Conservation (phyloP, 768 basidiomycete genomes). For the Lyophyllum semitale region DNA sequence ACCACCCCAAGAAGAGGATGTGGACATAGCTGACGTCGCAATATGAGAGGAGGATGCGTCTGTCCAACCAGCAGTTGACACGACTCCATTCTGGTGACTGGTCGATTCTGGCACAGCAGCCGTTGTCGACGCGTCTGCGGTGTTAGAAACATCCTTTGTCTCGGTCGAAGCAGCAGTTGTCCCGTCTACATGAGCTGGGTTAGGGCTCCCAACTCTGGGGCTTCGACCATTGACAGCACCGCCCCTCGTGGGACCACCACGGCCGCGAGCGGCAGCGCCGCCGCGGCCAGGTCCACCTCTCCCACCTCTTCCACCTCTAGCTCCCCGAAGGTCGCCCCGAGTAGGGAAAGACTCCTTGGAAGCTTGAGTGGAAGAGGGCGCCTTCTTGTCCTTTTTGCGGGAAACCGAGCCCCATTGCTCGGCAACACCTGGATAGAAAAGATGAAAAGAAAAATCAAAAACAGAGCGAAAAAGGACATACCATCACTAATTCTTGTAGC, state of each 20-base stretch:
- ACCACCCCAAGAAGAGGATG: slow-evolving; percentile 34
- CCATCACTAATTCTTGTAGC: slow-evolving; percentile 79
- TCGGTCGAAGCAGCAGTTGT: slow-evolving; percentile 21
- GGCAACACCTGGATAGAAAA: slow-evolving; percentile 55
- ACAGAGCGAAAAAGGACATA: slow-evolving; percentile 26
- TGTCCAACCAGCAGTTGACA: slow-evolving; percentile 28
- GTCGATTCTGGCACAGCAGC: slow-evolving; percentile 18
- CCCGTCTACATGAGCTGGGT: slow-evolving; percentile 25
- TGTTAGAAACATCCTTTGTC: slow-evolving; percentile 16
- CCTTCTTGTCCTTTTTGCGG: slow-evolving; percentile 88
- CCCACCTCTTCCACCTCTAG: slow-evolving; percentile 58
- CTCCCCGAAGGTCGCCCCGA: slow-evolving; percentile 61
- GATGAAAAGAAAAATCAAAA: slow-evolving; percentile 13
- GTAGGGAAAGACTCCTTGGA: slow-evolving; percentile 54
- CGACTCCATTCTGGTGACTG: slow-evolving; percentile 29
- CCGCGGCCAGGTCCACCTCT: slow-evolving; percentile 64
- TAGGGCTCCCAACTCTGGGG: slow-evolving; percentile 35
- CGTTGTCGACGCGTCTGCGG: slow-evolving; percentile 27
- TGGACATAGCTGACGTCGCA: slow-evolving; percentile 31
- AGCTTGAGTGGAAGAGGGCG: slow-evolving; percentile 37
- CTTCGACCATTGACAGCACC: slow-evolving; percentile 42
- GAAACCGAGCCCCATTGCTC: slow-evolving; percentile 84
- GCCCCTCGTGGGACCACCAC: slow-evolving; percentile 50
- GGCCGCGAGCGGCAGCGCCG: slow-evolving; percentile 47
- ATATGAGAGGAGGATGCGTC: slow-evolving; percentile 31